Base-by-base conservation (phyloP, 1,284 basidiomycete genomes). In the Ustilago hordei region DNA sequence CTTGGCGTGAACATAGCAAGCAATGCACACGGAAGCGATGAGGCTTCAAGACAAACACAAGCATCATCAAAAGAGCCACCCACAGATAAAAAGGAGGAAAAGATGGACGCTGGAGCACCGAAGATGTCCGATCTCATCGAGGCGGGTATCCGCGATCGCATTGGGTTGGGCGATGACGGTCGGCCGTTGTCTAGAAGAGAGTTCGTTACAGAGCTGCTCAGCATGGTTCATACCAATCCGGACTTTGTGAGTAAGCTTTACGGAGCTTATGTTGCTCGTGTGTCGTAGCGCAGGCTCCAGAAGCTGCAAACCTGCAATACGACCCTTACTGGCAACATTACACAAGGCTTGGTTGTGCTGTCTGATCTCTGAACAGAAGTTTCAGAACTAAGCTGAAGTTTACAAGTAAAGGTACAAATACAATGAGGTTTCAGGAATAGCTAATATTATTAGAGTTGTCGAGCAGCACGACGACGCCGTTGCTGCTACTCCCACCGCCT, bases 181-280 rank as follows among this genome's bases (percentile, higher is more conserved):
- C 86, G 79, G 73, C 85, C 81, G 80, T 86, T 87, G 81, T 88
- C 82, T 56, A 89, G 88, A 81, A 91, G 90, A 59, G 90, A 90
- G 53, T 93, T 93, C 83, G 88, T 92, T 38, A 87, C 88, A 60
- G 90, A 92, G 82, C 86, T 93, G 60, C 85, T 92, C 79, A 90
- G 89, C 32, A 87, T 93, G 78, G 89, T 93, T 64, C 90, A 92
- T 84, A 84, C 81, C 1, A 81, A 83, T 54, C 63, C 75, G 41
- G 65, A 69, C 11, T 83, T 81, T 54, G 82, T 84, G 2, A 76
- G 68, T 31, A 68, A 79, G 55, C 66, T 84, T 19, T 81, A 83
- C 60, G 59, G 58, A 17, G 47, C 64, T 9, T 83, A 84, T 52
- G 48, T 78, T 9, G 69, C 70, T 31, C 31, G 23, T 50, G 23